Base-by-base conservation (phyloP, 2,329 filamentous ascomycete genomes). In the Pseudogymnoascus sp. region DNA sequence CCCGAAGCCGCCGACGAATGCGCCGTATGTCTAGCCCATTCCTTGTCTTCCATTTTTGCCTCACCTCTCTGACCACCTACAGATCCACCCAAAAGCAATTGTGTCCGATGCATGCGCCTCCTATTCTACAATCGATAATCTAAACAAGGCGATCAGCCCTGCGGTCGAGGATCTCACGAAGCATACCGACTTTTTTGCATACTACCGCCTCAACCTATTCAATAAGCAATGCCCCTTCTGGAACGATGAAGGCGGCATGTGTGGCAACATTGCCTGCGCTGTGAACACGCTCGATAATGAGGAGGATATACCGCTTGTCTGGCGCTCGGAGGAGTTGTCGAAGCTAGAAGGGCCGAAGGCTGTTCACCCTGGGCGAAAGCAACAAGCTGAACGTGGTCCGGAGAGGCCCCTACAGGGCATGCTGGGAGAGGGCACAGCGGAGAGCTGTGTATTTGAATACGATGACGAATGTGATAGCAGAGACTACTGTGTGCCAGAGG, bases 401-500 rank as follows among this genome's bases (percentile, higher is more conserved):
- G 75, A 88, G 66, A 81, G 83, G 60, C 94, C 94, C 18, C 76
- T 97, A 5, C 84, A 90, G 67, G 92, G 92, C 13, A 81, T 85
- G 67, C 75, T 99, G 7, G 94, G 94, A 52, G 90, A 92, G 58
- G 77, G 86, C 60, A 92, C 96, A 0, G 91, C 90, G 58, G 94
- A 99, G 76, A 96, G 90, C 72, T 99, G 94, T 71, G 91, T 99
- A 48, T 86, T 97, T 15, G 94, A 99, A 75, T 95, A 95, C 70
- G 92, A 97, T 69, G 92, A 96, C 69, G 92, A 96, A 74, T 96
- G 91, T 74, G 92, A 97, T 75, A 89, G 96, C 66, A 83, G 94
- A 65, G 94, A 99, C 72, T 99, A 97, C 73, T 99, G 94, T 74
- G 84, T 97, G 3, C 90, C 91, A 0, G 94, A 99, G 68, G 94